A percentile compares a stretch with the other conserved stretches of the same genome.
Evolutionary conservation across 768 basidiomycete genomes (phyloP).

Genomic region (Leccinum longicurvipes): DNA sequence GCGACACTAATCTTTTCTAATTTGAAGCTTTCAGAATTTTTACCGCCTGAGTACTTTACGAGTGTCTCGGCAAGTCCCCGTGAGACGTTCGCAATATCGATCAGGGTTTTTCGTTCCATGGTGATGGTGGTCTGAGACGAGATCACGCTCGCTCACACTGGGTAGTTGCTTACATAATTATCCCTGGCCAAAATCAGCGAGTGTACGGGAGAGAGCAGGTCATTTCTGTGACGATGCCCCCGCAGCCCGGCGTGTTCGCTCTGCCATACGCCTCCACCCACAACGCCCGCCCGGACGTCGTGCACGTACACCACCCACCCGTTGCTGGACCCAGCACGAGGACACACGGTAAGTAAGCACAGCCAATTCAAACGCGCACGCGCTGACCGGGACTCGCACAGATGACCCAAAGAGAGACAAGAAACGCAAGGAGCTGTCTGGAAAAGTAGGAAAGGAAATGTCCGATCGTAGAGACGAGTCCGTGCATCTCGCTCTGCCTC

Average conservation of each 20-base stretch:
- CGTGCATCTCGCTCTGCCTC: constrained; percentile 23
- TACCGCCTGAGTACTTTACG: background rate
- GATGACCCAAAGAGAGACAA: constrained; percentile 59
- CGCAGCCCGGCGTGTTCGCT: constrained; percentile 67
- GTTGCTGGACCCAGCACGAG: constrained; percentile 43
- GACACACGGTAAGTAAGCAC: constrained; percentile 36
- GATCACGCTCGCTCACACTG: too few relatives aligned
- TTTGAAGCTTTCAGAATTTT: constrained; percentile 1
- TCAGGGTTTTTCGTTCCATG: too few relatives aligned
- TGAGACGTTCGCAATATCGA: constrained; percentile 4
- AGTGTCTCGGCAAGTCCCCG: background rate
- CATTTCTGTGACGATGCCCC: constrained; percentile 48
- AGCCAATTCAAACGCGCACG: constrained; percentile 21
- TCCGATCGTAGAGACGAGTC: constrained; percentile 75
- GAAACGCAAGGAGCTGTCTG: constrained; percentile 65
- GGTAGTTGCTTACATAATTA: too few relatives aligned
- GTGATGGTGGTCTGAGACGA: too few relatives aligned
- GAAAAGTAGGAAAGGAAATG: constrained; percentile 70
- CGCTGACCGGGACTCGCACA: constrained; percentile 26
- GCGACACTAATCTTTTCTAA: constrained; percentile 5
- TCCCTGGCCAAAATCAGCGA: constrained; percentile 16
- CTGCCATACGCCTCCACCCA: constrained; percentile 52
- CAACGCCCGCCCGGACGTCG: constrained; percentile 37
- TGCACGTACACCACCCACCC: constrained; percentile 38
- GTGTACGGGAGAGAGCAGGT: too few relatives aligned